These are phyloP conservation scores for Stenocarpella maydis DNA, from an alignment of 2,329 filamentous ascomycete species.

Conservation along the genomic window DNA sequence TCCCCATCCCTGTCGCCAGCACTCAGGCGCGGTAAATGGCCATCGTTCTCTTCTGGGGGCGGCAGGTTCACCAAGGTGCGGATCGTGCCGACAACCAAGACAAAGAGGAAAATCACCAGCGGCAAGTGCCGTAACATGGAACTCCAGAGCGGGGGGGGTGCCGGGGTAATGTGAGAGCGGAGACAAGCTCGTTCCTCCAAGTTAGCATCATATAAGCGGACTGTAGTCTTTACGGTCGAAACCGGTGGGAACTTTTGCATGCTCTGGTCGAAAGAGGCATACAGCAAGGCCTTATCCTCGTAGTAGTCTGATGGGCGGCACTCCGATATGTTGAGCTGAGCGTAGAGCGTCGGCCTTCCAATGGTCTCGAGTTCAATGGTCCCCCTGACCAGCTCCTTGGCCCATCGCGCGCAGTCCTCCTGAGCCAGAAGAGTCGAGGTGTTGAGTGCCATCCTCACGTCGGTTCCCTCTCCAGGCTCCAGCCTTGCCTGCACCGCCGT, in stretches of 20 bases:
- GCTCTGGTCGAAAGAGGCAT: background rate
- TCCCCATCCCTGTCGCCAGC: background rate
- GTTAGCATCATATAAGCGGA: background rate
- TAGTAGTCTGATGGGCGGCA: background rate
- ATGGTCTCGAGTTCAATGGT: conserved; percentile 10
- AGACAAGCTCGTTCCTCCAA: background rate
- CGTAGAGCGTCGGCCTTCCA: background rate
- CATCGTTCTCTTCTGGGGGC: background rate
- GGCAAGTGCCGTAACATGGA: conserved; percentile 8
- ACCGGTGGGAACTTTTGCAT: background rate
- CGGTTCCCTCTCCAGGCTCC: background rate
- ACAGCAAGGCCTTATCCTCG: background rate
- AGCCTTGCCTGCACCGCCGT: background rate
- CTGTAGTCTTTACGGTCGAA: background rate
- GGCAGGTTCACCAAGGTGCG: conserved; percentile 1
- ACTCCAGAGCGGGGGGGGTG: background rate
- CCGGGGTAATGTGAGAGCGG: conserved; percentile 2
- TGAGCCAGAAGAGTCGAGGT: background rate
- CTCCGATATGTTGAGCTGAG: conserved; percentile 3
- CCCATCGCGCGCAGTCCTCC: background rate
- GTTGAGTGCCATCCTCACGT: background rate
- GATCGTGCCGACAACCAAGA: background rate
- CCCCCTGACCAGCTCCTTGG: background rate
- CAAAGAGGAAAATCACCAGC: conserved; percentile 6
- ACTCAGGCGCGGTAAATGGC: background rate